Conservation (phyloP, 2,329 filamentous ascomycete species). For the Venturia carpophila region DNA sequence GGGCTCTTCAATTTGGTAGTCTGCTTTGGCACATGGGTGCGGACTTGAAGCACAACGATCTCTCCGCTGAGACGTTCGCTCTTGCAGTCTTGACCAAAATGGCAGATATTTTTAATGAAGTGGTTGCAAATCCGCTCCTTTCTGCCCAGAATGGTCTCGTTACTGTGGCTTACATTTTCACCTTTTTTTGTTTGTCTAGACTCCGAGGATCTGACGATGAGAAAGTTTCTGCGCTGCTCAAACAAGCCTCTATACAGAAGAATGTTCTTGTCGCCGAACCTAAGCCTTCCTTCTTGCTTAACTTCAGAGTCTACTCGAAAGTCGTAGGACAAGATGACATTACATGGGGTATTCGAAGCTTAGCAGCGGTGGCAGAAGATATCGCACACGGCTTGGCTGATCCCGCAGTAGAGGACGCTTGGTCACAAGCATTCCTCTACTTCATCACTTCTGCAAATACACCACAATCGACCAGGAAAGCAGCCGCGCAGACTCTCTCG, state of each 20-base stretch:
- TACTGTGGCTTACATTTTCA: conserved; percentile 66
- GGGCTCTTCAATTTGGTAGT: conserved; percentile 68
- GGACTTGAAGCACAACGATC: conserved; percentile 41
- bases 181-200: conserved; percentile 52
- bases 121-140: conserved; percentile 65
- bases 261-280: conserved; percentile 63
- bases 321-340: conserved; percentile 66
- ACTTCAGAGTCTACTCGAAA: conserved; percentile 77
- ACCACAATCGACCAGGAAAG: conserved; percentile 55
- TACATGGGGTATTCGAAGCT: conserved; percentile 64
- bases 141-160: conserved; percentile 78
- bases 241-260: conserved; percentile 55
- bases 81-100: conserved; percentile 48
- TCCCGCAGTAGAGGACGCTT: conserved; percentile 52
- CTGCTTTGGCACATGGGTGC: conserved; percentile 52
- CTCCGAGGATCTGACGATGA: conserved; percentile 48
- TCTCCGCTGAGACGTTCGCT: conserved; percentile 36
- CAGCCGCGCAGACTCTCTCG: conserved; percentile 55
- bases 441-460: conserved; percentile 57
- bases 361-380: conserved; percentile 53
- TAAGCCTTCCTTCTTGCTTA: conserved; percentile 82
- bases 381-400: conserved; percentile 42
- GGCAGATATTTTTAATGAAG: conserved; percentile 67
- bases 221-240: conserved; percentile 49
- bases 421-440: conserved; percentile 82